Base-by-base conservation (phyloP, 2,329 filamentous ascomycete genomes). In the Apiospora saccharicola region DNA sequence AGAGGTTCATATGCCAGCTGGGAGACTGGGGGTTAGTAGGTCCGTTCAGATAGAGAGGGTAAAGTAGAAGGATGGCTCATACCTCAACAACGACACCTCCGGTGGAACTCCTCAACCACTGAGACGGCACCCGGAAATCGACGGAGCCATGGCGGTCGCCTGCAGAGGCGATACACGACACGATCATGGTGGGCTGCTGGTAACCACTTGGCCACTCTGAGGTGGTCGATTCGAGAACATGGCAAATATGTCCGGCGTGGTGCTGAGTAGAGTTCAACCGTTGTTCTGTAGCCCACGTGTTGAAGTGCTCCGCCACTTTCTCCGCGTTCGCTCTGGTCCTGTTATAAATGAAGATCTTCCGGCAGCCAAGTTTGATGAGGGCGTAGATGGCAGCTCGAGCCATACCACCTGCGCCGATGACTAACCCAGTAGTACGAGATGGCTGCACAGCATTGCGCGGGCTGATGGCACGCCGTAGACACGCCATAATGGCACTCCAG, bases 311-410 rank as follows among this genome's bases (percentile, higher is more conserved):
- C 1, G 92, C 91, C 0, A 94, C 87, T 24, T 85, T 86, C 69
- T 89, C 84, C 0, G 92, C 92, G 69, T 90, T 90, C 34, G 85
- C 82, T 22, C 85, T 76, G 0, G 92, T 94, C 37, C 92, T 86
- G 77, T 94, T 94, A 79, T 89, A 90, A 51, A 94, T 87, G 76
- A 93, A 93, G 30, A 94, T 91, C 73, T 92, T 91, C 44, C 90
- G 88, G 72, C 93, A 93, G 10, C 93, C 93, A 4, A 94, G 85
- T 76, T 92, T 91, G 43, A 94, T 86, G 80, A 94, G 87, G 3
- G 92, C 91, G 76, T 94, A 94, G 41, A 94, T 89, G 24, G 92
- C 91, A 3, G 92, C 91, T 73, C 93, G 87, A 7, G 92, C 92
- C 91, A 94, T 94, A 34, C 92, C 92, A 47, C 90, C 90, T 5